Evolutionary conservation across 1,284 basidiomycete genomes (phyloP).

Genomic region (Ganoderma resinaceum): DNA sequence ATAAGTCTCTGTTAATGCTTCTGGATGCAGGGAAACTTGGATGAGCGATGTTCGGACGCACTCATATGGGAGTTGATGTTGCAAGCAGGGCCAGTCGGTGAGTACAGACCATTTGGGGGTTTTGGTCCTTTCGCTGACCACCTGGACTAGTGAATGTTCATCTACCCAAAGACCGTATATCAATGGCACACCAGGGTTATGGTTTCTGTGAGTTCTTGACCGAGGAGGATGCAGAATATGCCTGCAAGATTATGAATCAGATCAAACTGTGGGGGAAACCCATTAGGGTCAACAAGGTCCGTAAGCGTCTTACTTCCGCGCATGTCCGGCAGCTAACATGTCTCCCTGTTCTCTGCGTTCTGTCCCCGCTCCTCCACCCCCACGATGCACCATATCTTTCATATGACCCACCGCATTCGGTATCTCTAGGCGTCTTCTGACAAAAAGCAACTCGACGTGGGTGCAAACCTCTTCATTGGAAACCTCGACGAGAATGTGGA

Average conservation of each 20-base stretch:
- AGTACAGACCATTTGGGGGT: slow-evolving; percentile 41
- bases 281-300: slow-evolving; percentile 96
- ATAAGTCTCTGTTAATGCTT: not conserved
- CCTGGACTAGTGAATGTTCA: slow-evolving; percentile 98
- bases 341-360: slow-evolving; percentile 7
- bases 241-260: slow-evolving; percentile 99
- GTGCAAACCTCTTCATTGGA: slow-evolving; percentile 96
- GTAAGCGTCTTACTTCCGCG: slow-evolving; percentile 35
- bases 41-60: slow-evolving; percentile 93
- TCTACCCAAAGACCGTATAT: slow-evolving; percentile 99
- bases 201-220: slow-evolving; percentile 99
- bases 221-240: slow-evolving; percentile 98
- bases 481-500: slow-evolving; percentile 95
- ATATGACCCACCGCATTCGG: slow-evolving; percentile 8
- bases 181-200: slow-evolving; percentile 97
- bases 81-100: slow-evolving; percentile 96
- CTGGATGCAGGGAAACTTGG: slow-evolving; percentile 88
- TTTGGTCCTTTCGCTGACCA: slow-evolving; percentile 10
- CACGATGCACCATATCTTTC: slow-evolving; percentile 2
- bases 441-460: slow-evolving; percentile 97
- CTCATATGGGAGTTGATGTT: slow-evolving; percentile 99
- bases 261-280: slow-evolving; percentile 99
- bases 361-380: slow-evolving; percentile 5
- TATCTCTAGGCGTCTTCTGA: slow-evolving; percentile 83
- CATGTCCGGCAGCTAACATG: slow-evolving; percentile 7